phyloP scores from a whole-genome alignment of 139 green algal species.

The Desmodesmus armatus region DNA sequence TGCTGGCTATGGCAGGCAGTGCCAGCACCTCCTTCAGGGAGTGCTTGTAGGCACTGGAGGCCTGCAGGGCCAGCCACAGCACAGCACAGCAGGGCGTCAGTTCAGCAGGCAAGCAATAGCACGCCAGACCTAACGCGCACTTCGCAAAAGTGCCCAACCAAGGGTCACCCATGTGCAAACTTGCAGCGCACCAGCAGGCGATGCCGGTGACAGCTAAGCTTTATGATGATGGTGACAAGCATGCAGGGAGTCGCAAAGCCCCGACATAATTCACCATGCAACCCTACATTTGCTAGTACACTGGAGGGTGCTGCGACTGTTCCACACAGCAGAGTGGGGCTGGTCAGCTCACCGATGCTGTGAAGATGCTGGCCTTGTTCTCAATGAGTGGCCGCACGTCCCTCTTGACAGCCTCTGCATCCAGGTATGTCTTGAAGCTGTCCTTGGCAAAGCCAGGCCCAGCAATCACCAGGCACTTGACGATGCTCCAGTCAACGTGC shows the following conservation, averaged over 20 bases:
- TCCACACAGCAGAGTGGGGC: too few relatives aligned
- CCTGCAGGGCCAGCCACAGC: slow-evolving; percentile 41
- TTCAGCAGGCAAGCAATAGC: neutral
- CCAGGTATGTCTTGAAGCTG: slow-evolving; percentile 80
- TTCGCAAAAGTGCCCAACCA: neutral
- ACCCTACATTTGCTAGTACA: too few relatives aligned
- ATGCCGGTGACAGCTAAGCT: too few relatives aligned
- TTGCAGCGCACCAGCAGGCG: too few relatives aligned
- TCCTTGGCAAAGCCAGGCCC: slow-evolving; percentile 97
- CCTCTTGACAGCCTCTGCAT: slow-evolving; percentile 68
- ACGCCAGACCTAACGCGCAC: neutral
- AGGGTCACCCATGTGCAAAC: too few relatives aligned
- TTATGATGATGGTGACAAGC: too few relatives aligned
- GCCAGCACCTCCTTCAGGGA: slow-evolving; percentile 81
- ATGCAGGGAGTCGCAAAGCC: too few relatives aligned
- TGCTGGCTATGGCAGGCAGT: slow-evolving; percentile 52
- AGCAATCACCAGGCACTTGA: slow-evolving; percentile 96
- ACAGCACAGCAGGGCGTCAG: neutral
- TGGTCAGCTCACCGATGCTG: slow-evolving; percentile 32
- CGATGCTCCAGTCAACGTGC: slow-evolving; percentile 90
- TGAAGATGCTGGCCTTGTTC: slow-evolving; percentile 48
- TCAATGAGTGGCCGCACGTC: slow-evolving; percentile 73
- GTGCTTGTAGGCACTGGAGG: slow-evolving; percentile 93
- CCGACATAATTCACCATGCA: too few relatives aligned
- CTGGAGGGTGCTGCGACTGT: too few relatives aligned